Conservation (phyloP, 352 stramenopile genomes). For the Phytophthora chlamydospora region DNA sequence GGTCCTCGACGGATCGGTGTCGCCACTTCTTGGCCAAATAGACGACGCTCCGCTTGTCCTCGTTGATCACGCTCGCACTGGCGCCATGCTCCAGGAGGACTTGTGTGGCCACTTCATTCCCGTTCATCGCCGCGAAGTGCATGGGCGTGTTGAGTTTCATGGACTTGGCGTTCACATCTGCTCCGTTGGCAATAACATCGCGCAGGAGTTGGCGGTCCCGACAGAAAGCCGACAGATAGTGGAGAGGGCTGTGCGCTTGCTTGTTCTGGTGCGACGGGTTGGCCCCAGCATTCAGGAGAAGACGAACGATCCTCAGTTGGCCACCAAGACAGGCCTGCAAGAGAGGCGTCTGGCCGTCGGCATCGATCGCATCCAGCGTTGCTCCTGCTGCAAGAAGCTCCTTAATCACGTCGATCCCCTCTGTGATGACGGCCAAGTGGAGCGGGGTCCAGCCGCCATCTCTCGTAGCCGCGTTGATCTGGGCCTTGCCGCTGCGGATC, state of each 20-base stretch:
- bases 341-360: constrained; percentile 63
- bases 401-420: constrained; percentile 53
- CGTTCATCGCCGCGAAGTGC: constrained; percentile 82
- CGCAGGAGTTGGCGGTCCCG: constrained; percentile 51
- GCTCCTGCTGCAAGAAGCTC: constrained; percentile 51
- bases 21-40: constrained; percentile 83
- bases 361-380: constrained; percentile 67
- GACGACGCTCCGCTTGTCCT: constrained; percentile 77
- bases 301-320: constrained; percentile 51
- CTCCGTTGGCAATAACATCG: constrained; percentile 54
- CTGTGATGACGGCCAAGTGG: constrained; percentile 70
- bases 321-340: constrained; percentile 64
- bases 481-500: constrained; percentile 45
- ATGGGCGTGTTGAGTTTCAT: constrained; percentile 79
- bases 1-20: constrained; percentile 58
- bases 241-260: constrained; percentile 63
- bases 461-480: constrained; percentile 56
- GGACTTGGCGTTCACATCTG: constrained; percentile 71
- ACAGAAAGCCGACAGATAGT: constrained; percentile 75
- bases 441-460: constrained; percentile 59
- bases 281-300: constrained; percentile 52
- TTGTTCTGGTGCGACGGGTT: constrained; percentile 76
- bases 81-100: constrained; percentile 67
- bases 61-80: constrained; percentile 68
- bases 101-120: constrained; percentile 67